These are phyloP conservation scores for Trichoderma sp. DNA, from an alignment of 2,329 filamentous ascomycete species.

Conservation along the genomic window DNA sequence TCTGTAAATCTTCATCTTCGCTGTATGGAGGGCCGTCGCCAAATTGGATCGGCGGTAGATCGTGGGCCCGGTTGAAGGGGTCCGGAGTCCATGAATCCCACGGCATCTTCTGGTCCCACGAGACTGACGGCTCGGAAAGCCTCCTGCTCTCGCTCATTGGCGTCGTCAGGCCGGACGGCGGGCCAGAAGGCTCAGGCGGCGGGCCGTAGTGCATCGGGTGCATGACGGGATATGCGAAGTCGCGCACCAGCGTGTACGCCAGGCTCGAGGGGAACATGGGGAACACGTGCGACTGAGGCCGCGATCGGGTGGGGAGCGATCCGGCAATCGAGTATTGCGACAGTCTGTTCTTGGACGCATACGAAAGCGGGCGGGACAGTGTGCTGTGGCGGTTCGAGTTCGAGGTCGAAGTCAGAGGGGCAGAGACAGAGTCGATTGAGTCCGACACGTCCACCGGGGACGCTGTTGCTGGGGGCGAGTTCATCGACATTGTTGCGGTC, in stretches of 20 bases:
- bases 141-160: slow-evolving; percentile 76
- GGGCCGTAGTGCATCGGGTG: slow-evolving; percentile 94
- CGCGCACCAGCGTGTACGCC: slow-evolving; percentile 84
- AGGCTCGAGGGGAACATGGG: slow-evolving; percentile 83
- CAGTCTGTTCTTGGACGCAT: slow-evolving; percentile 75
- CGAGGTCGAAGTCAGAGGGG: slow-evolving; percentile 54
- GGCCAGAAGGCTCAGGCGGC: slow-evolving; percentile 67
- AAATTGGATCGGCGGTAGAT: slow-evolving; percentile 79
- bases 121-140: slow-evolving; percentile 76
- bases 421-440: slow-evolving; percentile 53
- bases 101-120: slow-evolving; percentile 68
- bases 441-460: slow-evolving; percentile 50
- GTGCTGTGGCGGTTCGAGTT: slow-evolving; percentile 55
- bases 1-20: slow-evolving; percentile 92
- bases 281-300: slow-evolving; percentile 78
- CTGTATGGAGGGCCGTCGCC: slow-evolving; percentile 89
- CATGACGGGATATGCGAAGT: slow-evolving; percentile 84
- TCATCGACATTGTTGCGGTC: slow-evolving; percentile 56
- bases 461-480: slow-evolving; percentile 54
- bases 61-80: slow-evolving; percentile 60
- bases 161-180: slow-evolving; percentile 78
- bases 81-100: slow-evolving; percentile 58
- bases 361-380: slow-evolving; percentile 66
- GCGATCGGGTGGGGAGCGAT: slow-evolving; percentile 68
- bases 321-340: slow-evolving; percentile 71